Base-by-base conservation (phyloP, 208 protist species). In the Crithidia expoeki region DNA sequence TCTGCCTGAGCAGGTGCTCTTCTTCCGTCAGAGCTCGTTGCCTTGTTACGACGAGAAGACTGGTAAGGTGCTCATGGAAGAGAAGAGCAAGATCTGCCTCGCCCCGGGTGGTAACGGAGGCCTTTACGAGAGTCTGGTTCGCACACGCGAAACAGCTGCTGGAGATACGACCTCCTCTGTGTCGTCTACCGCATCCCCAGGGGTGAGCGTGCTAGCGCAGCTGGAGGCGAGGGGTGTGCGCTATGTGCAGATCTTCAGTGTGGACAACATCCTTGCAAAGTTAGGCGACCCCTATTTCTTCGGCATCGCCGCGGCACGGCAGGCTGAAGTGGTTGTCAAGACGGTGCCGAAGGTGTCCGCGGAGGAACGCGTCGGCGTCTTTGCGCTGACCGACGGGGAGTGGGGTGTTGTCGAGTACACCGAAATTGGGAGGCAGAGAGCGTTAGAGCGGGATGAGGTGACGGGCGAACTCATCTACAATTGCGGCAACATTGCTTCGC, bases 81-180 rank as follows among this genome's bases (percentile, higher is more conserved):
- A 67, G n/a, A 46, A 50, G 0, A 64, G 68, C 4, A 61, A 46
- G 21, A 69, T 99, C 2, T 93, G 92, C 52, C 58, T 91, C 32
- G 78, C 98, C 10, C 98, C 98, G 3, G 93, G 98, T 63, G 98
- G 98, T 27, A 99, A 99, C 87, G 98, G 97, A 21, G 98, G 97
- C 12, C 62, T 99, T 14, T 99, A 98, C 71, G 60, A 85, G 46
- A 79, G 80, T 38, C 68, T 91, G 28, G 71, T 65, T 16, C 46
- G 23, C 25, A n/a, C 42, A 2, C 58, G 53, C 14, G 27, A 42
- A 5, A 30, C 21, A 2, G 30, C 19, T 12, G n/a, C 21, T 23
- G 42, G n/a, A 51, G 11, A 58, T 10, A 19, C 64, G 1, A 19
- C 46, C 16, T 27, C 64, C 10, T 16, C 28, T 32, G 50, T 4